Base-by-base conservation (phyloP, 176 grass and related monocot species). In the Oryza officinalis region DNA sequence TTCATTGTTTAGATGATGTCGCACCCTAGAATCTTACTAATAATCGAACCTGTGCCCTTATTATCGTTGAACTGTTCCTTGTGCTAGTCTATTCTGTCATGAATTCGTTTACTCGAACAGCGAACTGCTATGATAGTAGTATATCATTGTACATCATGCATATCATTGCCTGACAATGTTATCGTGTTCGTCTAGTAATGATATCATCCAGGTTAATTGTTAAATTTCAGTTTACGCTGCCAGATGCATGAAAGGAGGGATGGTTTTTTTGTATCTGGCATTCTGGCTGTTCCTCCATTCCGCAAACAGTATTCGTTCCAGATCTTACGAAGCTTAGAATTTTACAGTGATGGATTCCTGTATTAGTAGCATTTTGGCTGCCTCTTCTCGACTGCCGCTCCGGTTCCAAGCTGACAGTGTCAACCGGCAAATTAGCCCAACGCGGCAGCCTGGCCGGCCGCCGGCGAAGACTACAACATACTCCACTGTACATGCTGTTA, bases 1-100 rank as follows among this genome's bases (percentile, higher is more conserved):
- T 61, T 61, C 57, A 61, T 25, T 70, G 47, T 72, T 71, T 77
- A 72, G 27, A 17, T 75, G 63, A 71, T 59, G 87, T 63, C 1
- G 60, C 74, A 71, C 64, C 71, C 27, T 40, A 63, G 83, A 54
- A 81, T 73, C 57, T 20, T 67, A 74, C 84, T 90, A 83, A 90
- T 86, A 83, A 90, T 86, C 23, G 60, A 49, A 79, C 73, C 17
- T 26, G 80, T 74, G 78, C 74, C 59, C 72, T 3, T 50, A 83
- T 79, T 79, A n/a, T 23, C 13, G 11, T 73, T 72, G 79, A 74
- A 83, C 74, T 74, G 49, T 31, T 49, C 67, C 47, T 63, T 74
- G 74, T 35, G 79, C 67, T 90, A 86, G 84, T 74, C 47, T 86
- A 69, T 71, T 69, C 65, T 78, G 59, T 31, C 35, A 49, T 83